Base-by-base conservation (phyloP, 2,329 filamentous ascomycete genomes). In the Graphilbum fragrans region DNA sequence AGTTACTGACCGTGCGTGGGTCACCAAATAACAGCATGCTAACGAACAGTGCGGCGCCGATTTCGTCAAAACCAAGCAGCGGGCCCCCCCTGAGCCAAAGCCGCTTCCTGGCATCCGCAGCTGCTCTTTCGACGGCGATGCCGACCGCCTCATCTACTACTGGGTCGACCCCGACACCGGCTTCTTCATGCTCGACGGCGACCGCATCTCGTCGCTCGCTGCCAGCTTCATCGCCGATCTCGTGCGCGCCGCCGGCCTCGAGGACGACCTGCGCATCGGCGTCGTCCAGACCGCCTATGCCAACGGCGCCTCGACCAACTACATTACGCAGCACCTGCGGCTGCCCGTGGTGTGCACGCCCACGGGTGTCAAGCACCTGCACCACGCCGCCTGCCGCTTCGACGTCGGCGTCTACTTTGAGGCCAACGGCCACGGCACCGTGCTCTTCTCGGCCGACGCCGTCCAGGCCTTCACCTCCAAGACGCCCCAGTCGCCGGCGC, bases 361-460 rank as follows among this genome's bases (percentile, higher is more conserved):
- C 14, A 98, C 92, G 1, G 92, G 92, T 50, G 92, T 98, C 47
- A 98, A 98, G 70, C 85, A 95, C 63, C 74, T 98, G 48, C 92
- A 98, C 64, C 92, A 96, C 57, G 92, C 86, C n/a, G 92, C 92
- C 32, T 80, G 85, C 54, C 85, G 88, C 50, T 94, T 93, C 53
- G 92, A 98, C 54, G 80, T 96, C 42, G 92, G 92, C 43, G 86
- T 96, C 40, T 98, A 98, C 67, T 98, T 98, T 55, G 92, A 98
- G 67, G 92, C 92, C 49, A 98, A 98, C 58, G 92, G 92, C 23
- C 92, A 98, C 62, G 92, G 92, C 50, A 98, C 92, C 10, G 83
- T 96, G 29, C 80, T 96, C 41, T 98, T 98, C 70, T 94, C 86
- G 1, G 76, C 82, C 44, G 79, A 85, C 45, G 90, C 90, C 4